Conservation (phyloP, 768 basidiomycete genomes). For the Leccinum variicolor region DNA sequence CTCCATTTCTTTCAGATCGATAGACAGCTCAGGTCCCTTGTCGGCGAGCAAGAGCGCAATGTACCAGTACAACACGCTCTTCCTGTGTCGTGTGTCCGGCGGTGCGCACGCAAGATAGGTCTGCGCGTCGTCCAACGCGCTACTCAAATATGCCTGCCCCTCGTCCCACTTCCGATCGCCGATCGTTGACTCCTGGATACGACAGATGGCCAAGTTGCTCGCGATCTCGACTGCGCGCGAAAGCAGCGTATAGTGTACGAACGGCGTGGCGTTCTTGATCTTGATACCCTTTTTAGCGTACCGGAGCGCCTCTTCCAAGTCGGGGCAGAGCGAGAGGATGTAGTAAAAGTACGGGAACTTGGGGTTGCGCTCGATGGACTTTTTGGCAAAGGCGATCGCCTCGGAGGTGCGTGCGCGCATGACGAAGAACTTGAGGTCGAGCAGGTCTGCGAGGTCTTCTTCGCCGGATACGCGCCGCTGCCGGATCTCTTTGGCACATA, state of each 20-base stretch:
- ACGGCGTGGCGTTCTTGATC: conserved; percentile 50
- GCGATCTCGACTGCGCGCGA: conserved; percentile 64
- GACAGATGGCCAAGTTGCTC: conserved; percentile 49
- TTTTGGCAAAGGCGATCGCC: conserved; percentile 45
- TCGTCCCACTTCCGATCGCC: conserved; percentile 51
- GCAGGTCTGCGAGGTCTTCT: conserved; percentile 55
- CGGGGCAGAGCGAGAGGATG: conserved; percentile 48
- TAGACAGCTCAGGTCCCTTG: conserved; percentile 46
- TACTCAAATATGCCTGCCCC: conserved; percentile 57
- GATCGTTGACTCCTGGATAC: conserved; percentile 42
- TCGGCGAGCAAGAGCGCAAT: conserved; percentile 51
- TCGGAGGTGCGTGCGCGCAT: conserved; percentile 47
- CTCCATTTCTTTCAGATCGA: conserved; percentile 48
- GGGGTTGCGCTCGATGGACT: conserved; percentile 51
- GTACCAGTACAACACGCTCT: conserved; percentile 57
- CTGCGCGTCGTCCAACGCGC: conserved; percentile 59
- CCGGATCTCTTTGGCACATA: conserved; percentile 56
- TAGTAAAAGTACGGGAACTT: conserved; percentile 64
- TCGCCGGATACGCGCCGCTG: conserved; percentile 39
- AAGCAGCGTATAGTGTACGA: conserved; percentile 53
- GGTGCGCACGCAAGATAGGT: conserved; percentile 53
- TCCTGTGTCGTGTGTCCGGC: conserved; percentile 60
- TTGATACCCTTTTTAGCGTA: conserved; percentile 67
- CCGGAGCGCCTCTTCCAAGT: conserved; percentile 50
- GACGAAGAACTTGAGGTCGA: conserved; percentile 60